phyloP scores from a whole-genome alignment of 805 yeast genomes.

The Groenewaldozyma tartarivorans region DNA sequence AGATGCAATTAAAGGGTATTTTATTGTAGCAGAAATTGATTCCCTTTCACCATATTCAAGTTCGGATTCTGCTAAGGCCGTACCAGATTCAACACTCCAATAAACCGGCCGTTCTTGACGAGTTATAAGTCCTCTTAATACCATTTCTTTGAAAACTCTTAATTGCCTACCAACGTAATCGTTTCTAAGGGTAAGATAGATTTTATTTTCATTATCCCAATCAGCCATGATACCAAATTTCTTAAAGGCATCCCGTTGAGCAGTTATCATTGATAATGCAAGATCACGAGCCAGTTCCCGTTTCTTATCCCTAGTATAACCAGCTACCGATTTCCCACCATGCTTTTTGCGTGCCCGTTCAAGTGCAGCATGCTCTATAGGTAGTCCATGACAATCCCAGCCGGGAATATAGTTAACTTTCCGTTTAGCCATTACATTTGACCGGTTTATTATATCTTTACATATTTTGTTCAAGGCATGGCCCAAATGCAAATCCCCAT shows the following conservation, averaged over 20 bases:
- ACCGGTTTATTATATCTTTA: constrained; percentile 78
- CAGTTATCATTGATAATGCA: constrained; percentile 57
- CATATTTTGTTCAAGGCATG: constrained; percentile 85
- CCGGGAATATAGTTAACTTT: constrained; percentile 76
- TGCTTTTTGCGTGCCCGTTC: constrained; percentile 33
- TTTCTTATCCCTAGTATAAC: constrained; percentile 39
- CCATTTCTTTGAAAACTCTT: constrained; percentile 53
- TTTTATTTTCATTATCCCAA: constrained; percentile 43
- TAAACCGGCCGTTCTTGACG: constrained; percentile 91
- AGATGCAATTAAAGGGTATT: constrained; percentile 43
- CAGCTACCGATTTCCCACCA: constrained; percentile 19
- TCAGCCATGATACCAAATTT: constrained; percentile 77
- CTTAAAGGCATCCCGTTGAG: constrained; percentile 56
- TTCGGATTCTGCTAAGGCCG: constrained; percentile 96
- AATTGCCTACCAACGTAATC: constrained; percentile 70
- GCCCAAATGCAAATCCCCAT: constrained; percentile 85
- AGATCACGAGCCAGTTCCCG: constrained; percentile 57
- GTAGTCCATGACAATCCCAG: constrained; percentile 99
- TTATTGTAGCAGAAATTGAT: constrained; percentile 60
- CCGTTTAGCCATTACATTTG: constrained; percentile 52
- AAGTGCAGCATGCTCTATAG: constrained; percentile 84
- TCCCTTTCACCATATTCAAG: constrained; percentile 75
- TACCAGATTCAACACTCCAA: constrained; percentile 92
- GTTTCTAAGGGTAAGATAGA: constrained; percentile 61
- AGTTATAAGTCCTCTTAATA: constrained; percentile 57